Conservation (phyloP, 768 basidiomycete genomes). For the Phaffia tasmanica region DNA sequence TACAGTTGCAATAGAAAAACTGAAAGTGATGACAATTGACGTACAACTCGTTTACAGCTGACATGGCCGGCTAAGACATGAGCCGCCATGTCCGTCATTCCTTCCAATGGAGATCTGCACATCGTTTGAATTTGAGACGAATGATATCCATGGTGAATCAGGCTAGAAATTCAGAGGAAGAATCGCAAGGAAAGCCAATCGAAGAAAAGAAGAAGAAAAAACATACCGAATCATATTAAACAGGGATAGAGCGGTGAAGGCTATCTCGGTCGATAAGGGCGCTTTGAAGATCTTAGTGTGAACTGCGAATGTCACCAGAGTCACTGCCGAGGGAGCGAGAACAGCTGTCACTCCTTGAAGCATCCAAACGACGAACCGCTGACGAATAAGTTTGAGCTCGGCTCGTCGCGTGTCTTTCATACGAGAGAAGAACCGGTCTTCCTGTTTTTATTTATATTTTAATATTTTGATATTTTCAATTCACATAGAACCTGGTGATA, state of each 20-base stretch:
- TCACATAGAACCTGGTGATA: slow-evolving; percentile 27
- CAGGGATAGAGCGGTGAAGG: slow-evolving; percentile 41
- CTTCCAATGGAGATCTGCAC: slow-evolving; percentile 34
- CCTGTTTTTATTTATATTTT: slow-evolving; percentile 31
- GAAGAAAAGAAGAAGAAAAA: too few species aligned
- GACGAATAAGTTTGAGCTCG: slow-evolving; percentile 36
- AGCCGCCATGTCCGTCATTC: slow-evolving; percentile 31
- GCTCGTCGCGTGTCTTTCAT: slow-evolving; percentile 36
- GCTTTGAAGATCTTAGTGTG: slow-evolving; percentile 36
- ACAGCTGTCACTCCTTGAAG: slow-evolving; percentile 26
- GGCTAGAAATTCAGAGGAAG: too few species aligned
- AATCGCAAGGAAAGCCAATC: neutral
- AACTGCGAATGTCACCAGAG: slow-evolving; percentile 35
- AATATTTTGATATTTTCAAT: too few species aligned
- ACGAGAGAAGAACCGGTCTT: slow-evolving; percentile 37
- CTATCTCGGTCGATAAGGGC: slow-evolving; percentile 39
- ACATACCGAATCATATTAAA: slow-evolving; percentile 39
- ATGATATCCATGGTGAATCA: too few species aligned
- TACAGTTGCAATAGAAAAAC: too few species aligned
- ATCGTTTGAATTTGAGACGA: too few species aligned
- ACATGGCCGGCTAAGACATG: slow-evolving; percentile 35
- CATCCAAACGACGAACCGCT: slow-evolving; percentile 33
- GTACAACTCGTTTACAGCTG: slow-evolving; percentile 31
- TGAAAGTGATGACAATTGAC: too few species aligned
- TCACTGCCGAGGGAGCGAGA: slow-evolving; percentile 27